A percentile compares a stretch with the other conserved stretches of the same genome.
These are phyloP conservation scores for Haplosporangium sp. DNA, from an alignment of 371 early-diverging fungal species.

Conservation along the genomic window DNA sequence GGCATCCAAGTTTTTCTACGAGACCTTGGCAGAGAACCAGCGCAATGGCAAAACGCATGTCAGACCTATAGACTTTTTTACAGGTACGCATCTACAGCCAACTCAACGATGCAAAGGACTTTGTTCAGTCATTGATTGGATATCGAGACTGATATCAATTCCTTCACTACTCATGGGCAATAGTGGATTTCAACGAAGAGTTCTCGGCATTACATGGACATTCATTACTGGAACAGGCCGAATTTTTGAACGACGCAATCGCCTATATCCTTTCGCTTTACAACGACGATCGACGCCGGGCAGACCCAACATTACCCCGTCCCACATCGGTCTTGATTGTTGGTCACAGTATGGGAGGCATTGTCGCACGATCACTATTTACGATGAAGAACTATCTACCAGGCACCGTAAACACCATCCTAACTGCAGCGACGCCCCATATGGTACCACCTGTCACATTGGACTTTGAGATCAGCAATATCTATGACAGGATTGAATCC, in stretches of 20 bases:
- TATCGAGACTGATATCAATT: background rate
- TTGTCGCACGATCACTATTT: slow-evolving; percentile 89
- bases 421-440: slow-evolving; percentile 95
- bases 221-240: slow-evolving; percentile 88
- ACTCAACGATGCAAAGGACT: background rate
- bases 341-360: slow-evolving; percentile 97
- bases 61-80: slow-evolving; percentile 85
- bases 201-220: slow-evolving; percentile 89
- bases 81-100: slow-evolving; percentile 61
- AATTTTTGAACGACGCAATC: slow-evolving; percentile 89
- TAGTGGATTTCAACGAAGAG: slow-evolving; percentile 94
- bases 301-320: slow-evolving; percentile 57
- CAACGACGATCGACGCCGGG: slow-evolving; percentile 24
- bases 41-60: slow-evolving; percentile 47
- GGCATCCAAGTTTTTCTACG: slow-evolving; percentile 72
- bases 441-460: slow-evolving; percentile 85
- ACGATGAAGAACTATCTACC: slow-evolving; percentile 78
- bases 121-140: background rate
- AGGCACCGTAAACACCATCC: slow-evolving; percentile 83
- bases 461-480: slow-evolving; percentile 78
- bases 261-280: slow-evolving; percentile 83
- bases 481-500: slow-evolving; percentile 78
- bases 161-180: background rate
- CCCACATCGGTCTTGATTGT: slow-evolving; percentile 85
- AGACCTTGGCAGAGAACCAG: slow-evolving; percentile 57